Evolutionary conservation across 805 yeast species (phyloP).

Genomic region (Zygosaccharomyces bisporus): DNA sequence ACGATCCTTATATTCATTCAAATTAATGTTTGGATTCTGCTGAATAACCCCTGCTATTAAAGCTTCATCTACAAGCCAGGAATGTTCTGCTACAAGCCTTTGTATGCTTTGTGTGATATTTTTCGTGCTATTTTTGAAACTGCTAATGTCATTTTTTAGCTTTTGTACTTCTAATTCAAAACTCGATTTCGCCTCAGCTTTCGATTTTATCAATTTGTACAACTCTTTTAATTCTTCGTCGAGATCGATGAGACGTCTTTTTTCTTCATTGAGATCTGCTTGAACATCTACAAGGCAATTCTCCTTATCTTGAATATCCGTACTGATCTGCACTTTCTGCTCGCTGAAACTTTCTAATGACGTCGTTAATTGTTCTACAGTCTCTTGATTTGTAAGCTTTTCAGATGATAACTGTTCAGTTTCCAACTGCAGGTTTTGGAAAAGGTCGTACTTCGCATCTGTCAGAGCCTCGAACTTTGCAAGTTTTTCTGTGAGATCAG

Average conservation of each 20-base stretch:
- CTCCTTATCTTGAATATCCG: constrained; percentile 25
- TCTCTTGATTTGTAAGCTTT: constrained; percentile 42
- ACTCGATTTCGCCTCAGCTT: constrained; percentile 41
- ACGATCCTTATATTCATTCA: constrained; percentile 58
- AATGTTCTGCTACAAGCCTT: constrained; percentile 49
- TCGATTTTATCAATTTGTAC: constrained; percentile 43
- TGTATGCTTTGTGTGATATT: constrained; percentile 41
- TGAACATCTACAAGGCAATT: constrained; percentile 29
- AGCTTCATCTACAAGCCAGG: constrained; percentile 70
- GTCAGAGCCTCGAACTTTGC: constrained; percentile 39
- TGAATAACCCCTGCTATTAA: constrained; percentile 53
- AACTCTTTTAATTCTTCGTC: constrained; percentile 73
- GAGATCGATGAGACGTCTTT: constrained; percentile 56
- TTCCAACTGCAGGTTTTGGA: constrained; percentile 64
- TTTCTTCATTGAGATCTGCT: constrained; percentile 39
- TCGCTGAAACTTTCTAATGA: constrained; percentile 38
- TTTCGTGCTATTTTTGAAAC: constrained; percentile 39
- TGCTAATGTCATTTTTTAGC: constrained; percentile 52
- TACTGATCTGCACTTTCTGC: constrained; percentile 28
- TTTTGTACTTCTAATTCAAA: constrained; percentile 51
- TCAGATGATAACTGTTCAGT: constrained; percentile 66
- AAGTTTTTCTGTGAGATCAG: constrained; percentile 38
- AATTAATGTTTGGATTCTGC: constrained; percentile 59
- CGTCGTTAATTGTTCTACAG: constrained; percentile 37
- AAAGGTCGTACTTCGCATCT: constrained; percentile 47